Evolutionary conservation across 495 filamentous ascomycete genomes (phyloP), one percentile per base, ranked within the genome.

Genomic region (Penicillium macrosclerotiorum): DNA sequence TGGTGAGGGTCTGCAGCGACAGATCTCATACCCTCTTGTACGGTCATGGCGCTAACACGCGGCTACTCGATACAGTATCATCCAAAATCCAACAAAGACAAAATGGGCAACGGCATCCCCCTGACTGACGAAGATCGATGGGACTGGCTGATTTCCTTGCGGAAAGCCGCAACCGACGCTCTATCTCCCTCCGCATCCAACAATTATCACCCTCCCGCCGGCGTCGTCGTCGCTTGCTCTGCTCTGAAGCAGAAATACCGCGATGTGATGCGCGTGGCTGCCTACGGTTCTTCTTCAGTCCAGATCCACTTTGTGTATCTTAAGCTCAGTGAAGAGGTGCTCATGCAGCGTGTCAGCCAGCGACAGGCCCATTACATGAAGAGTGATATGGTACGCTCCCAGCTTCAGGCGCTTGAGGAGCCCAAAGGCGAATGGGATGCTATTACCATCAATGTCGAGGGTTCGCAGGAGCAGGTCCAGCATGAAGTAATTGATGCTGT

Each of bases 181-280:
- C 78, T 90, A 18, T 74, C 79, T 22, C 76, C 80, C 25, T 69
- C 74, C 23, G 64, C 68, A 35, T 38, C 62, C 4, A 70, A 71
- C 51, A 60, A 62, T 46, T 68, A 53, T 45, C 59, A 68, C 27
- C 75, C 76, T 1, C 75, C 81, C 0, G 70, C 80, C 25, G 94
- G 92, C 38, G 95, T 96, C 19, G 88, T 99, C 16, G 77, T 99
- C 42, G 95, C 94, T 37, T 99, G 94, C 77, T 95, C 89, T 11
- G 93, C 92, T 4, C 77, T 99, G 38, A 97, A 97, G 74, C 86
- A 86, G 60, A 94, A 92, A 71, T 99, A 99, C 75, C 88, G 94
- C 51, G 92, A 99, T 64, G 91, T 96, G 33, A 90, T 99, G 67
- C 85, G 94, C 38, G 81, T 93, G 7, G 93, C 92, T 2, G 79